Conservation (phyloP, 1,284 basidiomycete species). For the Ustilago tritici region DNA sequence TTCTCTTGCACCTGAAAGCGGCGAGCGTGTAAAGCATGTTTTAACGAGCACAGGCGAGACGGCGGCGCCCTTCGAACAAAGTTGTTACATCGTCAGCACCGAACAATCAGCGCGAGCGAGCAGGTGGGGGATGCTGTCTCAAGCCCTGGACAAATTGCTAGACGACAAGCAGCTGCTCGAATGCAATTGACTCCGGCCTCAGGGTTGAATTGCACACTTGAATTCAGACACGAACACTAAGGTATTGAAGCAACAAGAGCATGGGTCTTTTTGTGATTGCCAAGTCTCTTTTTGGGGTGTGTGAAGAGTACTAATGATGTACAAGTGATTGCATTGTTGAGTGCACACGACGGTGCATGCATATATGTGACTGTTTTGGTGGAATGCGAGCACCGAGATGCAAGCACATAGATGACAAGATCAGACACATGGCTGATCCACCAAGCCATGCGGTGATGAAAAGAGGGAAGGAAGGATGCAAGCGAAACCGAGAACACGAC, state of each 20-base stretch:
- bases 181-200: not conserved
- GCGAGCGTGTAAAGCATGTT: not conserved
- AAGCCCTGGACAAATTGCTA: not conserved
- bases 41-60: not conserved
- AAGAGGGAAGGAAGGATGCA: constrained; percentile 21
- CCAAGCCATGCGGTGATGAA: constrained; percentile 29
- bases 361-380: constrained; percentile 31
- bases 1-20: constrained; percentile 28
- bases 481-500: constrained; percentile 35
- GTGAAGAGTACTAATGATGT: constrained; percentile 41
- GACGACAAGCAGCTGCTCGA: too few relatives aligned
- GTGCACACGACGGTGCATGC: constrained; percentile 25
- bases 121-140: not conserved
- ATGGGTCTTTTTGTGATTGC: constrained; percentile 36
- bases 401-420: not conserved
- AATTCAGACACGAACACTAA: not conserved
- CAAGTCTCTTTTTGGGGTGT: constrained; percentile 31
- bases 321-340: constrained; percentile 34
- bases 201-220: not conserved
- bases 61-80: not conserved
- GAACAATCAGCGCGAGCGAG: not conserved
- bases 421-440: constrained; percentile 35
- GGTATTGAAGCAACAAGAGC: constrained; percentile 29
- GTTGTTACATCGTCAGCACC: not conserved
- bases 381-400: constrained; percentile 16